Conservation (phyloP, 2,329 filamentous ascomycete species). For the Sordariomycetes sp. region DNA sequence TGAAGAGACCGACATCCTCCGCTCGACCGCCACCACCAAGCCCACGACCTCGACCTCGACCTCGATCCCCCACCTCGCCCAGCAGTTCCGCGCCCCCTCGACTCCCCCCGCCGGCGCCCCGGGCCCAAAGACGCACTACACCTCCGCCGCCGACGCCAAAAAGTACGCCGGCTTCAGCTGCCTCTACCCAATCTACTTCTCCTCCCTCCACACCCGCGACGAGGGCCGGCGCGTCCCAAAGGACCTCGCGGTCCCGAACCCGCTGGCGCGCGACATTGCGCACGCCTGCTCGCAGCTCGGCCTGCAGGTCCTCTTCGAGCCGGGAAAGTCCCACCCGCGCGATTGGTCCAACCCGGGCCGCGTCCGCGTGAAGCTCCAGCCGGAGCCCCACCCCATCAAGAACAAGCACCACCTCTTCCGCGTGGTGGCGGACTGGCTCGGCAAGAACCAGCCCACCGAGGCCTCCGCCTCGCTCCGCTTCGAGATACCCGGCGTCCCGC, state of each 20-base stretch:
- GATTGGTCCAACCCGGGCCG: slow-evolving; percentile 96
- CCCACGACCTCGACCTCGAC: slow-evolving; percentile 15
- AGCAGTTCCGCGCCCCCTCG: slow-evolving; percentile 19
- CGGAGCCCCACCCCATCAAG: slow-evolving; percentile 39
- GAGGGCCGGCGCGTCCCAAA: slow-evolving; percentile 69
- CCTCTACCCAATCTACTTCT: slow-evolving; percentile 89
- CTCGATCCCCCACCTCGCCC: slow-evolving; percentile 8
- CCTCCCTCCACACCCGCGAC: slow-evolving; percentile 54
- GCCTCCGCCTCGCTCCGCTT: slow-evolving; percentile 54
- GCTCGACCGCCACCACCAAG: slow-evolving; percentile 38
- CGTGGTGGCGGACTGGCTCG: slow-evolving; percentile 64
- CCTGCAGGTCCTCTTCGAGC: slow-evolving; percentile 69
- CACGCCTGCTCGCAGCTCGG: slow-evolving; percentile 67
- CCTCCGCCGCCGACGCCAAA: slow-evolving; percentile 28
- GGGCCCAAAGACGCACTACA: slow-evolving; percentile 8
- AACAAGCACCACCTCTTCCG: slow-evolving; percentile 81
- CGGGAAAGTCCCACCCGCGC: slow-evolving; percentile 83
- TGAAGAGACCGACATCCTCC: slow-evolving; percentile 41
- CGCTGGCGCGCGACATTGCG: slow-evolving; percentile 79
- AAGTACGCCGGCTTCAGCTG: slow-evolving; percentile 69
- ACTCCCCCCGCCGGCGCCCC: slow-evolving; percentile 17
- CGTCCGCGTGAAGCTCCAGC: slow-evolving; percentile 63
- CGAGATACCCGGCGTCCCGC: slow-evolving; percentile 58
- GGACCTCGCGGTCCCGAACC: slow-evolving; percentile 65
- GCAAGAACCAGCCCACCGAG: slow-evolving; percentile 64